Evolutionary conservation across 441 rosid species (phyloP).

Genomic region (Aquilaria agallochum): DNA sequence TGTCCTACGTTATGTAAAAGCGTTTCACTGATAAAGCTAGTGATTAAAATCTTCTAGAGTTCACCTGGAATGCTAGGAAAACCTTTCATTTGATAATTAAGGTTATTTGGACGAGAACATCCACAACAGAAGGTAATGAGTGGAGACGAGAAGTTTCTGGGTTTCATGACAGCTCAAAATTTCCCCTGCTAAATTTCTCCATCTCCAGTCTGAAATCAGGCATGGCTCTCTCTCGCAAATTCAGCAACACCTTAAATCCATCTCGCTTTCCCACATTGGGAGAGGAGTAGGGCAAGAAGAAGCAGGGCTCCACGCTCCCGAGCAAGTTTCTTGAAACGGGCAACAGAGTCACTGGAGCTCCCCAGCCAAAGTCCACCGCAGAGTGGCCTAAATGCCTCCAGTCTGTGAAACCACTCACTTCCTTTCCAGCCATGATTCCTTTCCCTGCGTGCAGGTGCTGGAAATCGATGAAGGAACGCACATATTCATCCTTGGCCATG

Average conservation of each 20-base stretch:
- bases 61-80: no score
- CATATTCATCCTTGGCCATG: constrained; percentile 53
- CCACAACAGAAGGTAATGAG: no score
- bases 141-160: no score
- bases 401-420: constrained; percentile 85
- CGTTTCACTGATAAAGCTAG: no score
- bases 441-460: constrained; percentile 47
- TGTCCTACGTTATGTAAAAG: no score
- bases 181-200: constrained; percentile 46
- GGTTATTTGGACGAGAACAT: no score
- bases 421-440: constrained; percentile 47
- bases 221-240: constrained; percentile 45
- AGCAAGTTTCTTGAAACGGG: constrained; percentile 62
- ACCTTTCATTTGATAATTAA: no score
- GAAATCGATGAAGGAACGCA: constrained; percentile 75
- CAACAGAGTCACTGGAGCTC: constrained; percentile 69
- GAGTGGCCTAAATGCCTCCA: constrained; percentile 90
- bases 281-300: constrained; percentile 70
- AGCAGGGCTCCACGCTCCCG: constrained; percentile 81
- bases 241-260: constrained; percentile 73
- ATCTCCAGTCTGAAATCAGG: constrained; percentile 54
- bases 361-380: constrained; percentile 85
- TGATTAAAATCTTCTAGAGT: no score
- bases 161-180: constrained; percentile 14
- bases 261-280: constrained; percentile 36